phyloP scores from a whole-genome alignment of 2,329 filamentous ascomycete genomes.

The Tolypocladium paradoxum region DNA sequence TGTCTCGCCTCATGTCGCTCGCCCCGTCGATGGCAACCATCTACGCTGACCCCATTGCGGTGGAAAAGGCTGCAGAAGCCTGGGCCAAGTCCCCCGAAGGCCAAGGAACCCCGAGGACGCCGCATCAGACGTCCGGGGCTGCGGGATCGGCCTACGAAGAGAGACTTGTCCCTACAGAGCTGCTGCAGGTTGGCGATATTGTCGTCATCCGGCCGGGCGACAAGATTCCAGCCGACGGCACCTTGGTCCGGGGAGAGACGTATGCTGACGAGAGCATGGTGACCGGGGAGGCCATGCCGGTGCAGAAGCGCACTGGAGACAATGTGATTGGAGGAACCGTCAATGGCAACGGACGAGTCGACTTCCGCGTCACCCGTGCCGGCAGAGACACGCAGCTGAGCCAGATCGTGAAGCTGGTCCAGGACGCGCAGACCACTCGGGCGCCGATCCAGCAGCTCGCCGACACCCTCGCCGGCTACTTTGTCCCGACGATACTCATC shows the following conservation, averaged over 20 bases:
- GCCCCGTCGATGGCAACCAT: slow-evolving; percentile 96
- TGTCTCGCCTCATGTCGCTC: slow-evolving; percentile 89
- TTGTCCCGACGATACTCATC: slow-evolving; percentile 78
- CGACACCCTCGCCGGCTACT: slow-evolving; percentile 84
- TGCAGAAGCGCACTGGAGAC: slow-evolving; percentile 74
- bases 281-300: slow-evolving; percentile 91
- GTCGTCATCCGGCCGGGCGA: slow-evolving; percentile 89
- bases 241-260: slow-evolving; percentile 77
- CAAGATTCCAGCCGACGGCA: slow-evolving; percentile 90
- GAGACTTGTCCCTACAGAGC: slow-evolving; percentile 79
- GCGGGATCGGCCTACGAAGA: slow-evolving; percentile 63
- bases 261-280: slow-evolving; percentile 98
- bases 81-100: slow-evolving; percentile 40
- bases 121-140: slow-evolving; percentile 12
- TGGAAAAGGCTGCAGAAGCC: slow-evolving; percentile 75
- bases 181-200: slow-evolving; percentile 88
- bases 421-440: slow-evolving; percentile 88
- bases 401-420: slow-evolving; percentile 96
- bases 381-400: slow-evolving; percentile 93
- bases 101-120: slow-evolving; percentile 31
- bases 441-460: slow-evolving; percentile 92
- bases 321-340: slow-evolving; percentile 86
- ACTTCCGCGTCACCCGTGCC: slow-evolving; percentile 85
- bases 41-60: slow-evolving; percentile 87
- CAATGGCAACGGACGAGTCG: slow-evolving; percentile 82